Percentiles rank a stretch among this genome's conserved stretches.
These are phyloP conservation scores for Geotrichum histeridarum DNA, from an alignment of 1,139 yeast genomes.

Conservation along the genomic window DNA sequence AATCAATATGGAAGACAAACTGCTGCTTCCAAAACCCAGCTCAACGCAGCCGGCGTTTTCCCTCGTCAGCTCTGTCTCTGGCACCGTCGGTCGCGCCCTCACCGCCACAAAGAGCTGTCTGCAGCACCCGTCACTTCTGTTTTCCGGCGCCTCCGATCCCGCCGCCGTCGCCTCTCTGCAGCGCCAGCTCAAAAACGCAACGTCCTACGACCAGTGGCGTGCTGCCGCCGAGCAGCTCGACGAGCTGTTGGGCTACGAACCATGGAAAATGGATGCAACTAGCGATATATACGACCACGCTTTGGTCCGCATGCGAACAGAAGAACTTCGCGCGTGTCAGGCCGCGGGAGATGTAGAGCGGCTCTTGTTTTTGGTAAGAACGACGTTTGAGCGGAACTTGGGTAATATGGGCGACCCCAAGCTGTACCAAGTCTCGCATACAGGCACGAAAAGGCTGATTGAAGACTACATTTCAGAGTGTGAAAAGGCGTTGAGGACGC, in stretches of 20 bases:
- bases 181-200: conserved; percentile 34
- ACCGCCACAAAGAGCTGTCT: neutral
- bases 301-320: conserved; percentile 50
- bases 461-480: conserved; percentile 84
- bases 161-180: neutral
- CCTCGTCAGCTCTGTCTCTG: neutral
- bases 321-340: conserved; percentile 61
- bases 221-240: conserved; percentile 61
- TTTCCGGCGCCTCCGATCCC: neutral
- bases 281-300: conserved; percentile 68
- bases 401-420: conserved; percentile 85
- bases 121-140: neutral
- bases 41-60: neutral
- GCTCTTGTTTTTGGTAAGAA: conserved; percentile 68
- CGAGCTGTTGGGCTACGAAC: conserved; percentile 53
- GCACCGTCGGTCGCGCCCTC: neutral
- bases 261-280: conserved; percentile 64
- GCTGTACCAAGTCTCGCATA: conserved; percentile 69
- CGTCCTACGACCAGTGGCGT: conserved; percentile 68
- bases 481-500: conserved; percentile 50
- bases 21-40: neutral
- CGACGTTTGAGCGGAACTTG: conserved; percentile 77
- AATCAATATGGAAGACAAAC: conserved; percentile 36
- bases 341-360: conserved; percentile 51
- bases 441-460: conserved; percentile 79